Percentiles rank a stretch among this genome's conserved stretches.
phyloP scores from a whole-genome alignment of 129 eudicot genomes.

The Heracleum sosnowskyi region DNA sequence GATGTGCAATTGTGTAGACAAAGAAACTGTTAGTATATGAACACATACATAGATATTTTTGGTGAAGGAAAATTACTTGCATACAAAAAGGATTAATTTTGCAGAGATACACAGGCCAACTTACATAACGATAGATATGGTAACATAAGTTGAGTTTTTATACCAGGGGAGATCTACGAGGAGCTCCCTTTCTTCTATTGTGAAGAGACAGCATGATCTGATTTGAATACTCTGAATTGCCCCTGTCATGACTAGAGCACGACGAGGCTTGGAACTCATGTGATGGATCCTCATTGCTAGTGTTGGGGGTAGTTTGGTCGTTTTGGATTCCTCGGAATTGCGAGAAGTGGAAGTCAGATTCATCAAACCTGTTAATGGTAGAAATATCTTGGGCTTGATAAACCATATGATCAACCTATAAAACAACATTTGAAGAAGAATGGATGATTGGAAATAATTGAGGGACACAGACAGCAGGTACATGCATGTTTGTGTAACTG shows the following conservation, averaged over 20 bases:
- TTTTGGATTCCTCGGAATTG: slow-evolving; percentile 26
- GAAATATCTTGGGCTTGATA: slow-evolving; percentile 35
- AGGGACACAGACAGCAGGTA: neutral
- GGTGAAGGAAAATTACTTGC: neutral
- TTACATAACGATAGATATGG: too few relatives aligned
- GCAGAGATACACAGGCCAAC: neutral
- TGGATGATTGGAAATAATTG: neutral
- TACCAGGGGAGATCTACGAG: slow-evolving; percentile 48
- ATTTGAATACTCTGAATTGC: slow-evolving; percentile 12
- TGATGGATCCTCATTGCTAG: slow-evolving; percentile 20
- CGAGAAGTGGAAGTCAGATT: slow-evolving; percentile 24
- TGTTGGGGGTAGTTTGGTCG: slow-evolving; percentile 18
- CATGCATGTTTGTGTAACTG: neutral
- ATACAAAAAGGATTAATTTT: neutral
- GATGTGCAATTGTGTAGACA: too few relatives aligned
- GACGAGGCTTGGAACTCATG: slow-evolving; percentile 16
- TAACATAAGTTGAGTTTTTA: too few relatives aligned
- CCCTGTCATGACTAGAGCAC: slow-evolving; percentile 17
- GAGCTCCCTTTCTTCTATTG: slow-evolving; percentile 49
- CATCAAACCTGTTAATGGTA: slow-evolving; percentile 20
- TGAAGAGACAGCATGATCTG: neutral
- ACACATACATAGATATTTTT: too few relatives aligned
- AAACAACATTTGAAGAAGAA: neutral
- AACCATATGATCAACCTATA: slow-evolving; percentile 39
- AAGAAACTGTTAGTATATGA: neutral